Percentiles rank a stretch among this genome's conserved stretches.
phyloP scores from a whole-genome alignment of 495 filamentous ascomycete species.

The Geoglossum glabrum region DNA sequence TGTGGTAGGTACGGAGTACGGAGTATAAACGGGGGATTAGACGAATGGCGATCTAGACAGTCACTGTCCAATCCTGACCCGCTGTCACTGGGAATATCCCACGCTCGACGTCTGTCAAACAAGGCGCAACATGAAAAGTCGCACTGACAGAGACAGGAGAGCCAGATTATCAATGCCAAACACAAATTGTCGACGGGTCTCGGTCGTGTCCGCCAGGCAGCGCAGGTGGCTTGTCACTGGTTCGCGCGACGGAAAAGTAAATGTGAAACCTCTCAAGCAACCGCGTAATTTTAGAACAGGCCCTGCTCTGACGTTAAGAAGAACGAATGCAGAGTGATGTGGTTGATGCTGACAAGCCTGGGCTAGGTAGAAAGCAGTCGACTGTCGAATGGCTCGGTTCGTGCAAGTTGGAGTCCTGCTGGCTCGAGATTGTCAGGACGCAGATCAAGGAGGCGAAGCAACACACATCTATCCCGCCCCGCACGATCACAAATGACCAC shows the following conservation, averaged over 20 bases:
- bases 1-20: not conserved
- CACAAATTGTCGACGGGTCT: no score
- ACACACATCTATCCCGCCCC: not conserved
- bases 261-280: not conserved
- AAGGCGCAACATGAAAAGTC: not conserved
- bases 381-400: not conserved
- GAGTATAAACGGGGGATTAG: not conserved
- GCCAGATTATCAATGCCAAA: no score
- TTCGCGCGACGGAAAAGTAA: no score
- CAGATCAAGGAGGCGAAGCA: slow-evolving; percentile 2
- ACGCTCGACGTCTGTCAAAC: not conserved
- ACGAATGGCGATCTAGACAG: not conserved
- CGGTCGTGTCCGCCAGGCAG: no score
- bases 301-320: not conserved
- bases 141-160: not conserved
- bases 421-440: not conserved
- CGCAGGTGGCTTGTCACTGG: no score
- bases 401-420: not conserved
- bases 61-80: not conserved
- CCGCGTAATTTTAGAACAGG: not conserved
- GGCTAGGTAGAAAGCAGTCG: not conserved
- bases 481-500: not conserved
- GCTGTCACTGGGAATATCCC: not conserved
- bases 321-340: slow-evolving; percentile 3
- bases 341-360: slow-evolving; percentile 2